phyloP scores from a whole-genome alignment of 2,329 filamentous ascomycete genomes.

The Scortechinia acanthostroma region DNA sequence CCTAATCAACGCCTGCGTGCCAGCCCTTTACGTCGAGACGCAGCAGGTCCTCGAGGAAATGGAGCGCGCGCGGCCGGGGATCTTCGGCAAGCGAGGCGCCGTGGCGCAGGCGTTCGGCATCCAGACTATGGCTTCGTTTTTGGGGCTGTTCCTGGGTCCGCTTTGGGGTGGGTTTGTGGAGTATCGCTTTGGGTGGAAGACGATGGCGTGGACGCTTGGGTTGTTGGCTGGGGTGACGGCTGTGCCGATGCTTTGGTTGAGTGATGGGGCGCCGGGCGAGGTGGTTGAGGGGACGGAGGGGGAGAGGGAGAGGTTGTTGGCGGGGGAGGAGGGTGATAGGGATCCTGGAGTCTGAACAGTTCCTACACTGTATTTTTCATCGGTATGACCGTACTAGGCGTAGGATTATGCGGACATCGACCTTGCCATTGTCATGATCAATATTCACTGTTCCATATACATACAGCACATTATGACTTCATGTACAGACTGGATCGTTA shows the following conservation, averaged over 20 bases:
- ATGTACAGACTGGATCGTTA: too few relatives aligned
- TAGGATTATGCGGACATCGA: too few relatives aligned
- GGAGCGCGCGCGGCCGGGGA: not conserved
- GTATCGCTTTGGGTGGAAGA: not conserved
- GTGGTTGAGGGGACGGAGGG: constrained; percentile 10
- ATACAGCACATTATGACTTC: too few relatives aligned
- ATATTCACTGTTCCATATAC: too few relatives aligned
- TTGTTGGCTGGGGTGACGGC: not conserved
- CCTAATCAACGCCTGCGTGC: not conserved
- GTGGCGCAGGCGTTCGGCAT: not conserved
- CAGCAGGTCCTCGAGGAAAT: not conserved
- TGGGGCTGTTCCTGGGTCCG: not conserved
- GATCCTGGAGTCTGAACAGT: too few relatives aligned
- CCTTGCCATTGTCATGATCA: too few relatives aligned
- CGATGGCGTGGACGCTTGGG: not conserved
- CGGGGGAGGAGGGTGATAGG: too few relatives aligned
- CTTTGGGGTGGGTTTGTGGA: not conserved
- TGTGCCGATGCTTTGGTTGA: not conserved
- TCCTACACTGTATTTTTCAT: too few relatives aligned
- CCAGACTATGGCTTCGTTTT: not conserved
- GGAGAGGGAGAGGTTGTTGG: constrained; percentile 12
- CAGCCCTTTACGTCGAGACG: not conserved
- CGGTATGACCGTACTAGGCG: too few relatives aligned
- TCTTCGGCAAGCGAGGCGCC: not conserved
- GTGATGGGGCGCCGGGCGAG: not conserved